Percentiles rank a stretch among this genome's conserved stretches.
phyloP scores from a whole-genome alignment of 2,329 filamentous ascomycete genomes.

The Penicillium sp. region DNA sequence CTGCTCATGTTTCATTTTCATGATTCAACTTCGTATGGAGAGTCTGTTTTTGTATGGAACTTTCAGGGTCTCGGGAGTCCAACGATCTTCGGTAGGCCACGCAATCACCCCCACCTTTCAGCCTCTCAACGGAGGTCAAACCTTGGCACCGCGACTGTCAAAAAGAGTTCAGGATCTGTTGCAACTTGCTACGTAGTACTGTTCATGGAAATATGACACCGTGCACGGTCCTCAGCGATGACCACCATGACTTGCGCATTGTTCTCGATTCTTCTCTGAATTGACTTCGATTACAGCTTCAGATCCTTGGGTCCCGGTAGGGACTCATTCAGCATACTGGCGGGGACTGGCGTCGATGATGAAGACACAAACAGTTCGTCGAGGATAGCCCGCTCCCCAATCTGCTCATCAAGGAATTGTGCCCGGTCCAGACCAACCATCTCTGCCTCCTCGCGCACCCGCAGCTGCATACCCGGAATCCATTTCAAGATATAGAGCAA shows the following conservation, averaged over 20 bases:
- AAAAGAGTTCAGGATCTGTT: conserved; percentile 5
- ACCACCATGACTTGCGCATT: background rate
- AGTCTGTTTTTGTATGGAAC: background rate
- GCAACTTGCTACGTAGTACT: background rate
- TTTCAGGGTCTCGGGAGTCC: conserved; percentile 11
- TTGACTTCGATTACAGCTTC: background rate
- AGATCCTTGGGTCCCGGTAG: conserved; percentile 3
- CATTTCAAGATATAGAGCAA: conserved; percentile 56
- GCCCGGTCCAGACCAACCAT: conserved; percentile 57
- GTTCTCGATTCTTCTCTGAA: background rate
- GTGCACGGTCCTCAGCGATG: conserved; percentile 1
- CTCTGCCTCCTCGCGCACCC: conserved; percentile 58
- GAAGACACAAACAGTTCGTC: conserved; percentile 21
- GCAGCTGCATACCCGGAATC: conserved; percentile 56
- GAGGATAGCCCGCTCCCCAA: conserved; percentile 53
- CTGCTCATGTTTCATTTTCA: background rate
- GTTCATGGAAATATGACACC: conserved; percentile 6
- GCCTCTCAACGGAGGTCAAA: conserved; percentile 10
- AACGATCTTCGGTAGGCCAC: conserved; percentile 13
- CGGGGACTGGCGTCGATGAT: conserved; percentile 10
- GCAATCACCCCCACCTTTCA: conserved; percentile 17
- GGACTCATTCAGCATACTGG: conserved; percentile 14
- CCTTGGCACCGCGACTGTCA: conserved; percentile 1
- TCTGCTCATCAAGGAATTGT: conserved; percentile 60
- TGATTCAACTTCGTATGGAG: background rate